phyloP scores from a whole-genome alignment of 2,329 filamentous ascomycete species.

The Byssoonygena ceratinophila region DNA sequence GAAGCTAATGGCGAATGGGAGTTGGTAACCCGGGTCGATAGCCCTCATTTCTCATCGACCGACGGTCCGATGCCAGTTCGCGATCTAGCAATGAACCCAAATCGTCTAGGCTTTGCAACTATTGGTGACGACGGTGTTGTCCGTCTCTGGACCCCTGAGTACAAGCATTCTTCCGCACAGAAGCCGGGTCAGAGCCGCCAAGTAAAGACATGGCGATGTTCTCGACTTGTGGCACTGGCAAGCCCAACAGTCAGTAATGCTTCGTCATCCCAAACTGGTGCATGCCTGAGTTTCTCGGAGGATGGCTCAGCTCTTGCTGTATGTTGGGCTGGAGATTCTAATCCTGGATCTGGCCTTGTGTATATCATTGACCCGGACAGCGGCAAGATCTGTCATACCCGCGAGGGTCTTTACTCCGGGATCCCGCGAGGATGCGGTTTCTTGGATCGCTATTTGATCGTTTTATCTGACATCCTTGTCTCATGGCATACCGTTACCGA shows the following conservation, averaged over 20 bases:
- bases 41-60: conserved; percentile 57
- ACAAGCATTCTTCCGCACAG: conserved; percentile 51
- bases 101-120: conserved; percentile 64
- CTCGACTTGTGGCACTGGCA: conserved; percentile 45
- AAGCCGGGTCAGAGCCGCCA: conserved; percentile 46
- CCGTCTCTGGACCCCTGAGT: conserved; percentile 70
- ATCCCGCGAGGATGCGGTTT: conserved; percentile 59
- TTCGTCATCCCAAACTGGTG: conserved; percentile 29
- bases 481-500: conserved; percentile 81
- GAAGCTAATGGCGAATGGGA: conserved; percentile 51
- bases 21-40: conserved; percentile 71
- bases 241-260: conserved; percentile 26
- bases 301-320: conserved; percentile 76
- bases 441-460: conserved; percentile 61
- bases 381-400: conserved; percentile 55
- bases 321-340: conserved; percentile 32
- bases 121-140: conserved; percentile 70
- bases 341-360: conserved; percentile 49
- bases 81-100: conserved; percentile 61
- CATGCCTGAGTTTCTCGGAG: conserved; percentile 65
- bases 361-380: conserved; percentile 66
- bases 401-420: conserved; percentile 57
- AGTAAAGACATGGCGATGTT: conserved; percentile 64
- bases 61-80: conserved; percentile 50
- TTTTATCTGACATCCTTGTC: conserved; percentile 60